A percentile compares a stretch with the other conserved stretches of the same genome.
Conservation (phyloP, 768 basidiomycete species). For the Pleurotus salmoneostramineus region DNA sequence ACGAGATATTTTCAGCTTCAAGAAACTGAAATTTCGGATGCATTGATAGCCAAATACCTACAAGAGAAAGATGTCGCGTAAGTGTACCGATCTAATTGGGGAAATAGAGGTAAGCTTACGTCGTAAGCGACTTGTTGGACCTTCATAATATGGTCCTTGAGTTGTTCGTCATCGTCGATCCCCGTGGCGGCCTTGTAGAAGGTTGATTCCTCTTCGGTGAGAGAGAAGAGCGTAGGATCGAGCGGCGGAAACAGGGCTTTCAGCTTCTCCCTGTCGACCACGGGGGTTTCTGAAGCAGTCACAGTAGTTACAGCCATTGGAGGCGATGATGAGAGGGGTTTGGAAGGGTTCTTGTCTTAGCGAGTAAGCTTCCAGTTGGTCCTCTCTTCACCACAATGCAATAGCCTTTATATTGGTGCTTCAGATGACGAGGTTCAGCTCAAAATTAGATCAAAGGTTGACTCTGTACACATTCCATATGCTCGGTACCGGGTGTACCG, state of each 20-base stretch:
- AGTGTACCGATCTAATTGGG: background rate
- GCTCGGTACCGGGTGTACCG: background rate
- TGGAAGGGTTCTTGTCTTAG: too few relatives aligned
- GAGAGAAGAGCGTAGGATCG: conserved; percentile 15
- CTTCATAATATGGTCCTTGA: conserved; percentile 33
- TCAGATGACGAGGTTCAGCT: background rate
- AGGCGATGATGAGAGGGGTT: background rate
- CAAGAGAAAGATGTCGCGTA: background rate
- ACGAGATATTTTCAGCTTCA: conserved; percentile 28
- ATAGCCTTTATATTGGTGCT: background rate
- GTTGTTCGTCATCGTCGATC: conserved; percentile 28
- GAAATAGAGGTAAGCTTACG: conserved; percentile 10
- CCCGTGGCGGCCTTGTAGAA: conserved; percentile 34
- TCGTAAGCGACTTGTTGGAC: conserved; percentile 33
- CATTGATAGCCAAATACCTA: conserved; percentile 28
- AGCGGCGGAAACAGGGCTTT: background rate
- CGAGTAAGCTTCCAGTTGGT: background rate
- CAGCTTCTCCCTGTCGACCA: background rate
- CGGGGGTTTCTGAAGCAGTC: background rate
- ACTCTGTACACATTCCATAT: background rate
- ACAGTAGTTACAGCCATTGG: background rate
- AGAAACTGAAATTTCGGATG: conserved; percentile 24
- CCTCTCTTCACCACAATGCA: background rate
- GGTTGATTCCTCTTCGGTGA: conserved; percentile 21
- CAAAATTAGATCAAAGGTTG: background rate